A percentile compares a stretch with the other conserved stretches of the same genome.
phyloP scores from a whole-genome alignment of 1,284 basidiomycete genomes.

The Agroathelia rolfsii region DNA sequence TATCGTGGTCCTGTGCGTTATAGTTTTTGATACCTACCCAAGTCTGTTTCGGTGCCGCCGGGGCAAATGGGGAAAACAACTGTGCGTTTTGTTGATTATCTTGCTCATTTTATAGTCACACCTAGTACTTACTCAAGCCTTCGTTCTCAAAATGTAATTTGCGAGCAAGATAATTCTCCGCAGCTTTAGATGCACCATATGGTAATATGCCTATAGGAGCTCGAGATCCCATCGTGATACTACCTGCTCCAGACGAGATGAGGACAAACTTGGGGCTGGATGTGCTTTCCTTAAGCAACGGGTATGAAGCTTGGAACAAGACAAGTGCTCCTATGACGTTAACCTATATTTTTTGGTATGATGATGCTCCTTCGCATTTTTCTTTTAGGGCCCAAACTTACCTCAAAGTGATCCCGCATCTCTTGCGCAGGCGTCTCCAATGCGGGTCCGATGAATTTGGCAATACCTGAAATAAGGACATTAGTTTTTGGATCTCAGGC shows the following conservation, averaged over 20 bases:
- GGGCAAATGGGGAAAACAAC: too few relatives aligned
- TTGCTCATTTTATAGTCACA: background rate
- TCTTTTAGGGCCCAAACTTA: too few relatives aligned
- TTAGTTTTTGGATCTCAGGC: too few relatives aligned
- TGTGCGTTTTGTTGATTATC: too few relatives aligned
- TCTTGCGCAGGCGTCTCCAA: background rate
- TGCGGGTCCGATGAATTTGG: background rate
- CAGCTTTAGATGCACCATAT: constrained; percentile 2
- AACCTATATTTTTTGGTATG: constrained; percentile 2
- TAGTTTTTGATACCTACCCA: too few relatives aligned
- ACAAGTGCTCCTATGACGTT: constrained; percentile 1
- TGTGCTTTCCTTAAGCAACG: constrained; percentile 1
- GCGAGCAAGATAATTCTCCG: constrained; percentile 1
- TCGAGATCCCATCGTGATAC: background rate
- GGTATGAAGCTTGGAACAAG: constrained; percentile 1
- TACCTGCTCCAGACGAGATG: constrained; percentile 1
- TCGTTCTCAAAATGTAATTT: constrained; percentile 2
- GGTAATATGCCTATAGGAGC: background rate
- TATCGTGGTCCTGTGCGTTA: too few relatives aligned
- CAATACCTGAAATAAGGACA: too few relatives aligned
- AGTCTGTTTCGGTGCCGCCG: too few relatives aligned
- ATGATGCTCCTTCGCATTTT: too few relatives aligned
- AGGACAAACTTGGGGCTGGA: background rate
- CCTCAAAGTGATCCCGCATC: background rate
- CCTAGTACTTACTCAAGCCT: background rate